Evolutionary conservation across 2,329 filamentous ascomycete genomes (phyloP), one percentile per base, ranked within the genome.

Genomic region (Pestalotiopsis sp.): DNA sequence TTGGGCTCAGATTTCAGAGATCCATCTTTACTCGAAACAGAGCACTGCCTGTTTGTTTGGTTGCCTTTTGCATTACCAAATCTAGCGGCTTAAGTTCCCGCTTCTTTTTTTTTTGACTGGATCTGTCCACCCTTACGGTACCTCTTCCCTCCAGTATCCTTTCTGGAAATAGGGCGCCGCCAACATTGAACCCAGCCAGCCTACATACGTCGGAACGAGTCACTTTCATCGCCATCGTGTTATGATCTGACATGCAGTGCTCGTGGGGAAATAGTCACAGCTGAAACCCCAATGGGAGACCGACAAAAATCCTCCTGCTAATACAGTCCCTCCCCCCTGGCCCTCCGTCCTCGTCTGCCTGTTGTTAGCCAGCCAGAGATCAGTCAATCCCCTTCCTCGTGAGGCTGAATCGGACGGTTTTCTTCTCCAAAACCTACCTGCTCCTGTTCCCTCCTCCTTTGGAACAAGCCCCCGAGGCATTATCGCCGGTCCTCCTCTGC

Each of bases 261-360:
- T 63, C 60, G 59, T 62, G 59, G 59, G 59, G 59, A 39, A 44
- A n/a, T 48, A 22, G 5, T 22, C 24, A 39, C 60, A 63, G 60
- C 60, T 63, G 60, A 63, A 63, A 63, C 60, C 39, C 58, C 39
- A 38, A 63, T 63, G 60, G 60, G 39, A 44, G 60, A 63, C 60
- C 38, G 40, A 26, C 60, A 63, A 48, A 48, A 22, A 35, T 48
- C 39, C 58, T 61, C 26, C 44, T 52, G 44, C 44, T 52, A 52
- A 52, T 52, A 52, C 44, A 52, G 30, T 35, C 30, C 6, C 30
- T 35, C 1, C 30, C 30, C 30, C 30, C 30, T 35, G 30, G 6
- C 30, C n/a, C 14, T 26, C 58, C 58, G 14, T 35, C 26, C 58
- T 30, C 30, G 58, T 11, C 60, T 63, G 60, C 60, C 39, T 48